A percentile compares a stretch with the other conserved stretches of the same genome.
These are phyloP conservation scores for Blakeslea trispora DNA, from an alignment of 371 early-diverging fungal genomes.

Conservation along the genomic window DNA sequence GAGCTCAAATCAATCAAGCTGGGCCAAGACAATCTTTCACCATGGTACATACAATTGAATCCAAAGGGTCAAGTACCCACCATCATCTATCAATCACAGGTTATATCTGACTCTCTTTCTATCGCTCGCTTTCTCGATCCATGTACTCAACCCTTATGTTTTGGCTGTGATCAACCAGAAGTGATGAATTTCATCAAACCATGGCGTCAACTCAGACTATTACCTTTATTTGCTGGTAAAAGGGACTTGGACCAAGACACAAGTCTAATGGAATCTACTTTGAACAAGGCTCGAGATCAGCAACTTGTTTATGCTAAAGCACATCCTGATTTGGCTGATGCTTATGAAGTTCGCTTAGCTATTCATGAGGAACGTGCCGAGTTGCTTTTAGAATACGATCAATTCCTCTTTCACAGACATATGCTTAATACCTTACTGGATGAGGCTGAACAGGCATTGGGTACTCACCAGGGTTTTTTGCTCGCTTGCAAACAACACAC, in stretches of 20 bases:
- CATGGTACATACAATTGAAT: constrained; percentile 22
- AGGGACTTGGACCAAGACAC: constrained; percentile 6
- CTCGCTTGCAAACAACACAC: neutral
- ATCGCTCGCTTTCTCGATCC: constrained; percentile 18
- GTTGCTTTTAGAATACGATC: constrained; percentile 11
- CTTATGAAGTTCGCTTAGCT: constrained; percentile 10
- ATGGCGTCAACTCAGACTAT: constrained; percentile 16
- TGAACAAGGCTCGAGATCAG: constrained; percentile 3
- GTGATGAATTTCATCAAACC: constrained; percentile 6
- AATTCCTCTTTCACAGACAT: constrained; percentile 4
- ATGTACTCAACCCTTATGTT: constrained; percentile 6
- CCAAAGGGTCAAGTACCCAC: constrained; percentile 24
- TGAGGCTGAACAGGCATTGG: constrained; percentile 5
- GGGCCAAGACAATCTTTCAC: constrained; percentile 19
- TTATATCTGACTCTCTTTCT: constrained; percentile 14
- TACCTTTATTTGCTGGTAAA: constrained; percentile 16
- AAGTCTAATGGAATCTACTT: neutral
- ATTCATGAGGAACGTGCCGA: constrained; percentile 13
- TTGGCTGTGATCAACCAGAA: constrained; percentile 6
- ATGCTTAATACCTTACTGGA: neutral
- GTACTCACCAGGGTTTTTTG: neutral
- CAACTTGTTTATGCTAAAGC: constrained; percentile 1
- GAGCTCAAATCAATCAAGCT: constrained; percentile 12
- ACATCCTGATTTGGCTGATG: constrained; percentile 16
- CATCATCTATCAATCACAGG: constrained; percentile 6